These are phyloP conservation scores for Wallacemonas sp. DNA, from an alignment of 208 protist species.

Conservation along the genomic window DNA sequence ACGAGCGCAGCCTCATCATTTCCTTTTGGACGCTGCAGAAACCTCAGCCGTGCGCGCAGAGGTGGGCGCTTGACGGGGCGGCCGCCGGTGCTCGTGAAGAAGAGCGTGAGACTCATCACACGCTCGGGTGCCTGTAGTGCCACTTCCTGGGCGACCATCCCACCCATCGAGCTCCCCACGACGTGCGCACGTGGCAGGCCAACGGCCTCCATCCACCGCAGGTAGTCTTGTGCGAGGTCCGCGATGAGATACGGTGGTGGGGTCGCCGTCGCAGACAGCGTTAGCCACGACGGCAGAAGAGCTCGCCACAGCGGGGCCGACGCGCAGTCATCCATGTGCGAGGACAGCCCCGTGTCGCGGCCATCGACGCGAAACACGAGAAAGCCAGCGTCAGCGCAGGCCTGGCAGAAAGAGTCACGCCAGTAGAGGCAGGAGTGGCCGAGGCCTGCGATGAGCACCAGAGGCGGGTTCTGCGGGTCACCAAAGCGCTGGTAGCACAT, in stretches of 20 bases:
- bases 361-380: slow-evolving; percentile 43
- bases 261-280: not conserved
- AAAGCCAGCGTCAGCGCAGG: slow-evolving; percentile 22
- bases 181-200: slow-evolving; percentile 29
- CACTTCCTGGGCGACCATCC: slow-evolving; percentile 41
- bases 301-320: slow-evolving; percentile 8
- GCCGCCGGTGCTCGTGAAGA: slow-evolving; percentile 4
- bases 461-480: slow-evolving; percentile 9
- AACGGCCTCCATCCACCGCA: slow-evolving; percentile 19
- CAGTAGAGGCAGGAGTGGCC: slow-evolving; percentile 14
- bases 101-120: not conserved
- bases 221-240: slow-evolving; percentile 29
- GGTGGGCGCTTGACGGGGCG: not conserved
- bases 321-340: slow-evolving; percentile 11
- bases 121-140: slow-evolving; percentile 17
- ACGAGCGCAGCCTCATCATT: not conserved
- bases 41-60: slow-evolving; percentile 6
- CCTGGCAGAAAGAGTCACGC: slow-evolving; percentile 25
- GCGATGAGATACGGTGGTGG: slow-evolving; percentile 22
- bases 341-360: slow-evolving; percentile 31
- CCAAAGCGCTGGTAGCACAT: slow-evolving; percentile 41
- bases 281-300: slow-evolving; percentile 13
- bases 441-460: slow-evolving; percentile 33
- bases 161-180: slow-evolving; percentile 39
- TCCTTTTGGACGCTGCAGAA: slow-evolving; percentile 14